Base-by-base conservation (phyloP, 345 rosid genomes). In the Melaleuca quinquenervia region DNA sequence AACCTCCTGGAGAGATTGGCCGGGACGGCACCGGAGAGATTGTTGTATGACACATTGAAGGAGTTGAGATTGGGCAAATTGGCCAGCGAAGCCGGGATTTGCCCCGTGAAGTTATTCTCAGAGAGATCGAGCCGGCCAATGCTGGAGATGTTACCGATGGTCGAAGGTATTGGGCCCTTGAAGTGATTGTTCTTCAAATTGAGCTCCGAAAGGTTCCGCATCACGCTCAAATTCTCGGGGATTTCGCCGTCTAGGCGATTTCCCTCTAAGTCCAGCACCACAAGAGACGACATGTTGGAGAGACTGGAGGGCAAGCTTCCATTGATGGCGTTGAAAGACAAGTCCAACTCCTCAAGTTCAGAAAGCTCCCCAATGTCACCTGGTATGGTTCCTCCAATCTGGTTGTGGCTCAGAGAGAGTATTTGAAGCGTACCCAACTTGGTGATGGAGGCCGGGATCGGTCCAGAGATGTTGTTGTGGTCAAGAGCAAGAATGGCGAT, bases 31-130 rank as follows among this genome's bases (percentile, higher is more conserved):
- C 99, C 98, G 7, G 98, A 96, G 15, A 97, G 96, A 78, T 93
- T 90, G 90, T 97, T 97, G 91, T 89, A 92, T 50, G 99, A 96
- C 85, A 96, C 98, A 89, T 96, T 96, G 91, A 97, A 95, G 62
- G 92, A 92, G 83, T 90, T 89, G 24, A 97, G 98, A 80, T 94
- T 91, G 84, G 91, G 87, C 52, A 97, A 90, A 48, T 64, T 87
- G 82, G 82, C 88, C 86, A 97, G 89, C 26, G 96, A 94, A 80
- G 84, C 82, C 4, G 99, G 98, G 54, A 97, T 91, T 84, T 91
- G 87, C 64, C 98, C 99, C 11, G 92, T 89, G 87, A 97, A 94
- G 85, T 92, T 87, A 84, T 97, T 97, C 75, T 91, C 91, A 1
- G 98, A 91, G 78, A 96, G 89, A 91, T 96, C 98, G 13, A 97